Base-by-base conservation (phyloP, 768 basidiomycete genomes). In the Rhizopogon roseolus region DNA sequence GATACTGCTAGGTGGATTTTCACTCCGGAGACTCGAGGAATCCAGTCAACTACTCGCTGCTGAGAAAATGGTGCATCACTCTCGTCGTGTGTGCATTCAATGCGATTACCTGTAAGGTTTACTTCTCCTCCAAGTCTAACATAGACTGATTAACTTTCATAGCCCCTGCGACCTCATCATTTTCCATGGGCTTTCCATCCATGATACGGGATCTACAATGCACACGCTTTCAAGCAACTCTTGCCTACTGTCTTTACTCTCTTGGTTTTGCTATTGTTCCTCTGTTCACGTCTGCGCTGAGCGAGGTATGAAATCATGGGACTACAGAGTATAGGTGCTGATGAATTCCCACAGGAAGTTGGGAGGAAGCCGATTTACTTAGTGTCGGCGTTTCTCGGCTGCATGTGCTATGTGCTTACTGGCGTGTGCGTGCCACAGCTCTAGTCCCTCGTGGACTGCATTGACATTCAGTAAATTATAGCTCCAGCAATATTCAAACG, bases 211-310 rank as follows among this genome's bases (percentile, higher is more conserved):
- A 74, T 54, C 60, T 77, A 22, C 64, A 76, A 37, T 79, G 76
- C 49, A 74, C 76, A 2, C 57, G 62, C 5, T 72, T 77, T 25
- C 70, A 77, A 54, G 78, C 76, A 1, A 77, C 75, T 4, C 55
- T 79, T 29, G 81, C 77, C 1, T 68, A 81, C 36, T 73, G 75
- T 49, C 71, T 82, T 17, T 88, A 76, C 62, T 70, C 80, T 0
- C 66, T 88, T 5, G 85, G 84, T 4, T 87, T 85, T 59, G 85
- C 76, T 2, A 44, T 86, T 14, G 70, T 84, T 6, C 85, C 85
- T 4, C 76, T 88, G 3, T 71, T 87, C 27, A 78, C 85, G 1
- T 80, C 85, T 2, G 78, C 86, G 0, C 78, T 87, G 62, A 85
- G 84, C 62, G 86, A 87, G 64, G 84, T 85, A 59, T 29, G 43